These are phyloP conservation scores for Ceratorhiza oryzae-sativae DNA, from an alignment of 1,284 basidiomycete species.

Conservation along the genomic window DNA sequence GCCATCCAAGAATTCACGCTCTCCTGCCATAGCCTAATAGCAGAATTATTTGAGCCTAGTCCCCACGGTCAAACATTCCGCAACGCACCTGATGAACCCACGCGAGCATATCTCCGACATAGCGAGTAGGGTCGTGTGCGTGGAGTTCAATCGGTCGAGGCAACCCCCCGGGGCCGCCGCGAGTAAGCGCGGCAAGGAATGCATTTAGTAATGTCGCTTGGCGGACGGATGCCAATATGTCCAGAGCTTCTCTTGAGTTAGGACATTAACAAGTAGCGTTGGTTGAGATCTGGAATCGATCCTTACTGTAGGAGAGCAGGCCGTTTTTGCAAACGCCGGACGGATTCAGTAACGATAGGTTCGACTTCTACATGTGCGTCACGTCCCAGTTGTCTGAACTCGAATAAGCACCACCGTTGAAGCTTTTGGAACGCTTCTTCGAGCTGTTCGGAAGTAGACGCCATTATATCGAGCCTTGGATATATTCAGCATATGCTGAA, in stretches of 20 bases:
- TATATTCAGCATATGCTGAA: not conserved
- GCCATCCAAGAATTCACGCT: slow-evolving; percentile 89
- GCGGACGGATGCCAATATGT: slow-evolving; percentile 80
- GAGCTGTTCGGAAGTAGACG: slow-evolving; percentile 78
- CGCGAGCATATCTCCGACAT: slow-evolving; percentile 97
- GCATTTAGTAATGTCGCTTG: slow-evolving; percentile 78
- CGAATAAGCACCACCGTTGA: slow-evolving; percentile 83
- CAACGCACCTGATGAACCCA: slow-evolving; percentile 85
- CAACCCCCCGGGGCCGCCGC: slow-evolving; percentile 86
- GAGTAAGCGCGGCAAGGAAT: slow-evolving; percentile 88
- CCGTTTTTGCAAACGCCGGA: slow-evolving; percentile 73
- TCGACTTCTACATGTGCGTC: slow-evolving; percentile 83
- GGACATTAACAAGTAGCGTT: not conserved
- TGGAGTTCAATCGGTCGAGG: slow-evolving; percentile 96
- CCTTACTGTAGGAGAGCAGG: slow-evolving; percentile 82
- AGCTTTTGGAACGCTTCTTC: slow-evolving; percentile 92
- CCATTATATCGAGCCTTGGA: slow-evolving; percentile 84
- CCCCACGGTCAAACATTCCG: not conserved
- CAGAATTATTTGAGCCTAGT: not conserved
- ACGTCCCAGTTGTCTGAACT: slow-evolving; percentile 82
- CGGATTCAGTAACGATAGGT: slow-evolving; percentile 72
- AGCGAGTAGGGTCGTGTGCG: slow-evolving; percentile 94
- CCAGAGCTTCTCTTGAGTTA: slow-evolving; percentile 72
- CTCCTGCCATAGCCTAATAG: slow-evolving; percentile 76
- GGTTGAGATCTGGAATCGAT: not conserved